Conservation (phyloP, 208 protist species). For the Leishmania martiniquensis region DNA sequence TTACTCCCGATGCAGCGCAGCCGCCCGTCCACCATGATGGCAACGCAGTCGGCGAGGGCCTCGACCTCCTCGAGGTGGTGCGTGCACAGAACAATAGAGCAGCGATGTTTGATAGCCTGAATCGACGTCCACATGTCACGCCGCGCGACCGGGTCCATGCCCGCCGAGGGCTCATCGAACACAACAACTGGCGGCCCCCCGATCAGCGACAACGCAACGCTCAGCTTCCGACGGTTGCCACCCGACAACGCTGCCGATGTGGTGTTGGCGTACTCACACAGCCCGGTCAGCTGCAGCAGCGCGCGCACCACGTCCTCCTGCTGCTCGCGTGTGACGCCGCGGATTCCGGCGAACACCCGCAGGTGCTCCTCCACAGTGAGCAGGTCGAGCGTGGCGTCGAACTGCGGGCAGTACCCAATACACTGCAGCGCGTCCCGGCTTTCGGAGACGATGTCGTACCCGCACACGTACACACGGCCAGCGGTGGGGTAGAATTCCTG, state of each 20-base stretch:
- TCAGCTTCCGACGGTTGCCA: constrained; percentile 76
- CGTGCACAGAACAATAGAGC: constrained; percentile 84
- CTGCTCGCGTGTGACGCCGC: constrained; percentile 39
- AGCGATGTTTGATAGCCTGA: constrained; percentile 39
- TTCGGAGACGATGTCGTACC: constrained; percentile 43
- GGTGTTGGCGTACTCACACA: constrained; percentile 30
- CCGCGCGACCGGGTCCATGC: constrained; percentile 69
- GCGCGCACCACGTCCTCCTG: constrained; percentile 23
- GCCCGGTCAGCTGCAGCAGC: constrained; percentile 31
- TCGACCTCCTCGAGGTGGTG: constrained; percentile 94
- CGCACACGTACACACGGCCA: constrained; percentile 47
- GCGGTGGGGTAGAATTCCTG: constrained; percentile 63
- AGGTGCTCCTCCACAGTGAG: constrained; percentile 93
- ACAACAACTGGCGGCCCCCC: constrained; percentile 55
- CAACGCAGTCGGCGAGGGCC: constrained; percentile 77
- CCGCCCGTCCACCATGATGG: constrained; percentile 88
- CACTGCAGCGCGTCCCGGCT: constrained; percentile 42
- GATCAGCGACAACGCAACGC: constrained; percentile 64
- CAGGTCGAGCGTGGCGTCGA: constrained; percentile 89
- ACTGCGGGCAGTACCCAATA: constrained; percentile 96
- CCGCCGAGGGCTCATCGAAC: constrained; percentile 74
- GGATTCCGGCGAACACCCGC: constrained; percentile 77
- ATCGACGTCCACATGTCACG: constrained; percentile 74
- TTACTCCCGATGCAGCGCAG: constrained; percentile 87
- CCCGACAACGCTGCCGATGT: constrained; percentile 35